phyloP scores from a whole-genome alignment of 495 filamentous ascomycete species.

The Trypethelium eluteriae region DNA sequence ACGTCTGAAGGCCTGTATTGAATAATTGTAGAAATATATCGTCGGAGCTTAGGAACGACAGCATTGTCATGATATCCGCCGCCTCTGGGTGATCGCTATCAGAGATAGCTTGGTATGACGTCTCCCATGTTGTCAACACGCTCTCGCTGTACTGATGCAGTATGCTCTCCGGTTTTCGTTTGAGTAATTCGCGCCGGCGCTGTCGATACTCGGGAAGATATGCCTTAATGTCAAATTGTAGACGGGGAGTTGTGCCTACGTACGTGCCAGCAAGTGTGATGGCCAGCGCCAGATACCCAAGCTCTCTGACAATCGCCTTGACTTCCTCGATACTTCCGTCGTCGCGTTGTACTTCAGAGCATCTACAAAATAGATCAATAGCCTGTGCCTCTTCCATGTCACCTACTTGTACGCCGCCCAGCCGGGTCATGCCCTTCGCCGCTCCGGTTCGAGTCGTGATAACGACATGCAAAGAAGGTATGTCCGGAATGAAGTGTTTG shows the following conservation, averaged over 20 bases:
- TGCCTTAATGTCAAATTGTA: constrained; percentile 7
- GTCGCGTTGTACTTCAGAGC: neutral
- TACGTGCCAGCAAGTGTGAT: constrained; percentile 19
- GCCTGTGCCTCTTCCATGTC: constrained; percentile 15
- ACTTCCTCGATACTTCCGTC: neutral
- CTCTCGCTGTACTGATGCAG: constrained; percentile 25
- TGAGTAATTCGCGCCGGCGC: constrained; percentile 13
- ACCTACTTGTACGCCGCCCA: constrained; percentile 17
- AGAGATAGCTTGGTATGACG: constrained; percentile 14
- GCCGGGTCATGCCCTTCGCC: constrained; percentile 13
- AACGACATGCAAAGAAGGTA: constrained; percentile 14
- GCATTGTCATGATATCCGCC: constrained; percentile 7
- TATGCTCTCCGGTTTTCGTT: constrained; percentile 7
- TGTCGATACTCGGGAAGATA: constrained; percentile 16
- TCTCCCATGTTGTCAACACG: constrained; percentile 24
- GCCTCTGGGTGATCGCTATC: constrained; percentile 11
- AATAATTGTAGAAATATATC: constrained; percentile 17
- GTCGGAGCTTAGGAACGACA: constrained; percentile 16
- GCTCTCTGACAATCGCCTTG: constrained; percentile 19
- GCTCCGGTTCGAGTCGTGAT: constrained; percentile 16
- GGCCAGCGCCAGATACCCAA: constrained; percentile 19
- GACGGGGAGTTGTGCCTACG: constrained; percentile 11
- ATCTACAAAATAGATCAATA: constrained; percentile 4
- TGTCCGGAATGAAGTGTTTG: constrained; percentile 18
- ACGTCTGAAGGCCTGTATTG: neutral